phyloP scores from a whole-genome alignment of 176 grass and related monocot species.

The Oryza brachyantha region DNA sequence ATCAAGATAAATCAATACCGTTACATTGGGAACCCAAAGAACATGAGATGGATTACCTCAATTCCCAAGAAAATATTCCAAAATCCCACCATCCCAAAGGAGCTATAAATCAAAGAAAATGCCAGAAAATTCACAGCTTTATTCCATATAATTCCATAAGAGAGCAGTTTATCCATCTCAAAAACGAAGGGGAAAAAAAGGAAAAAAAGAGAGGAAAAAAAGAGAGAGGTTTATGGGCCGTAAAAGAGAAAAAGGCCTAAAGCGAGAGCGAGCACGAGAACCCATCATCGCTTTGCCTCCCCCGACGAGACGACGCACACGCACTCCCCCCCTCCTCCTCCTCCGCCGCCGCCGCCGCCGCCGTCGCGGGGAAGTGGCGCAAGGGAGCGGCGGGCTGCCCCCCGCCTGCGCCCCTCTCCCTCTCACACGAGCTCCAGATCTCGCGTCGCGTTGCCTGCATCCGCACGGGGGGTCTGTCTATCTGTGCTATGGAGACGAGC shows the following conservation, averaged over 20 bases:
- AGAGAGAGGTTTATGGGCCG: not conserved
- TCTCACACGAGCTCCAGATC: slow-evolving; percentile 22
- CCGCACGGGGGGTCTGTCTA: not conserved
- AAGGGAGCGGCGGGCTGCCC: not conserved
- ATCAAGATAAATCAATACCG: no score
- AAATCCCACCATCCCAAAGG: no score
- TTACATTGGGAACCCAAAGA: no score
- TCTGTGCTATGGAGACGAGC: slow-evolving; percentile 34
- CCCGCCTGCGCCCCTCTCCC: not conserved
- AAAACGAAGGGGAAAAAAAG: not conserved
- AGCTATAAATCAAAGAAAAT: not conserved
- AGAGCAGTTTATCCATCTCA: not conserved
- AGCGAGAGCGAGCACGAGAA: not conserved
- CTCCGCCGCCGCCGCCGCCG: not conserved
- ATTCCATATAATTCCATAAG: not conserved
- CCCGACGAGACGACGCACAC: not conserved
- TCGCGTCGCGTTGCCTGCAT: not conserved
- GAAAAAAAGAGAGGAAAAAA: not conserved
- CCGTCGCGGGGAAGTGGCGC: not conserved
- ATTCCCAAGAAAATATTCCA: no score
- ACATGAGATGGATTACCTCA: no score
- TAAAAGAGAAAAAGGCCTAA: not conserved
- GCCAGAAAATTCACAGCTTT: not conserved
- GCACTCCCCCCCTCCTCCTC: not conserved
- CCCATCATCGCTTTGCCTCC: not conserved